These are phyloP conservation scores for Gaertneriomyces semiglobifer DNA, from an alignment of 192 early-diverging fungal species.

Conservation along the genomic window DNA sequence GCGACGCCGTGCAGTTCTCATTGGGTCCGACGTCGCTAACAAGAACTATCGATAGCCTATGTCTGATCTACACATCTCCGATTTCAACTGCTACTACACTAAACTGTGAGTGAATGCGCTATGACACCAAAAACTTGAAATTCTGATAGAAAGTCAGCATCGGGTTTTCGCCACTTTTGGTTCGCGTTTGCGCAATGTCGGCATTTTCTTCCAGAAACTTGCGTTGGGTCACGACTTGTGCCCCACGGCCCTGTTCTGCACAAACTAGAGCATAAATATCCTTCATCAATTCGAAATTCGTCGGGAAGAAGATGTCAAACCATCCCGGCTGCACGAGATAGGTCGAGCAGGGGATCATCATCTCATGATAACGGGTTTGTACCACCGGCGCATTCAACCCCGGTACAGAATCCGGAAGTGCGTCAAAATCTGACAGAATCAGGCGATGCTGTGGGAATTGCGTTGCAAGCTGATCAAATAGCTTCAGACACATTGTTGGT, in stretches of 20 bases:
- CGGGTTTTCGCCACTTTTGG: constrained; percentile 87
- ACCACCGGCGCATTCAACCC: constrained; percentile 89
- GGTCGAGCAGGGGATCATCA: constrained; percentile 92
- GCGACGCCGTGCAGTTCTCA: too few relatives aligned
- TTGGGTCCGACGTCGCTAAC: too few relatives aligned
- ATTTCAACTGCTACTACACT: too few relatives aligned
- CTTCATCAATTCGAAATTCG: constrained; percentile 83
- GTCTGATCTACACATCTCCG: too few relatives aligned
- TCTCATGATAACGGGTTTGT: constrained; percentile 83
- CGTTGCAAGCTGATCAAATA: constrained; percentile 70
- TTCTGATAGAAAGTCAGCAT: constrained; percentile 96
- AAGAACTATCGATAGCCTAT: too few relatives aligned
- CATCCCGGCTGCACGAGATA: constrained; percentile 97
- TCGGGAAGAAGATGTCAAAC: constrained; percentile 99
- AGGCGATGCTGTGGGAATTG: constrained; percentile 86
- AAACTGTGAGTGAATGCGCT: background rate
- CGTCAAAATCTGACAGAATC: constrained; percentile 85
- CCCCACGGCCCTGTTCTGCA: constrained; percentile 29
- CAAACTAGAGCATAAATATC: constrained; percentile 63
- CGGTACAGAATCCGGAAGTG: constrained; percentile 75
- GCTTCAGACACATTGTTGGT: constrained; percentile 68
- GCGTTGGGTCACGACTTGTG: constrained; percentile 64
- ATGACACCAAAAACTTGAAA: constrained; percentile 58
- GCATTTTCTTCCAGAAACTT: constrained; percentile 78
- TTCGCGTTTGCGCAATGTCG: constrained; percentile 69